Percentiles rank a stretch among this genome's conserved stretches.
Evolutionary conservation across 305 asterid genomes (phyloP).

Genomic region (Fraxinus sp.): DNA sequence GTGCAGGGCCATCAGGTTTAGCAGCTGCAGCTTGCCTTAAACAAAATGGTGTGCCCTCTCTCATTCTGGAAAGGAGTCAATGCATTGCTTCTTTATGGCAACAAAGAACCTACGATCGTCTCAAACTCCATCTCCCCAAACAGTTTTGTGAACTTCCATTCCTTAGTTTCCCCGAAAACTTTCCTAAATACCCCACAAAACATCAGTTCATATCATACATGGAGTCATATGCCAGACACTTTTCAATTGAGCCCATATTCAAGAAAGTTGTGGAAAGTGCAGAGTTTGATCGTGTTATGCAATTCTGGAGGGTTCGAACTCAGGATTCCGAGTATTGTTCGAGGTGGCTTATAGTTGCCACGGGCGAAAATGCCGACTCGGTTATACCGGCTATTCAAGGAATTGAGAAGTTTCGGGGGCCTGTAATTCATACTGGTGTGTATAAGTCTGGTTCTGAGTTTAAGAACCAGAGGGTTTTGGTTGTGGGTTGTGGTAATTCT

Average conservation of each 20-base stretch:
- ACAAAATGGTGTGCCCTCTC: slow-evolving; percentile 51
- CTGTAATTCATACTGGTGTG: slow-evolving; percentile 57
- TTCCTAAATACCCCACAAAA: slow-evolving; percentile 77
- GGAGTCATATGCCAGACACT: slow-evolving; percentile 58
- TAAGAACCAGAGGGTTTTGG: slow-evolving; percentile 48
- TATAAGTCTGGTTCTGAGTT: slow-evolving; percentile 66
- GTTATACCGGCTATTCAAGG: slow-evolving; percentile 61
- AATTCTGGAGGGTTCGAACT: slow-evolving; percentile 55
- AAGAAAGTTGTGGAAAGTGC: slow-evolving; percentile 46
- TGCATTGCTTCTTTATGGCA: slow-evolving; percentile 91
- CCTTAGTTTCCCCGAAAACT: slow-evolving; percentile 48
- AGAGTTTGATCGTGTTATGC: slow-evolving; percentile 40
- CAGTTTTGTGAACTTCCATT: slow-evolving; percentile 81
- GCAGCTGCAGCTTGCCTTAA: slow-evolving; percentile 84
- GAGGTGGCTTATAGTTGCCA: slow-evolving; percentile 69
- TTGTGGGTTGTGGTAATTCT: slow-evolving; percentile 88
- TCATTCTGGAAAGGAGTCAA: slow-evolving; percentile 67
- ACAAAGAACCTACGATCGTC: slow-evolving; percentile 67
- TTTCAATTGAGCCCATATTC: slow-evolving; percentile 54
- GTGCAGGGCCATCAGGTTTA: slow-evolving; percentile 95
- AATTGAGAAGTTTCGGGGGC: slow-evolving; percentile 49
- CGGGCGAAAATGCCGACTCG: slow-evolving; percentile 90
- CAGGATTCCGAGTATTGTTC: slow-evolving; percentile 39
- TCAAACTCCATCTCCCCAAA: slow-evolving; percentile 78
- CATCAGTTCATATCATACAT: slow-evolving; percentile 70